Percentiles rank a stretch among this genome's conserved stretches.
Evolutionary conservation across 805 yeast genomes (phyloP).

Genomic region (Cyberlindnera mississippiensis): DNA sequence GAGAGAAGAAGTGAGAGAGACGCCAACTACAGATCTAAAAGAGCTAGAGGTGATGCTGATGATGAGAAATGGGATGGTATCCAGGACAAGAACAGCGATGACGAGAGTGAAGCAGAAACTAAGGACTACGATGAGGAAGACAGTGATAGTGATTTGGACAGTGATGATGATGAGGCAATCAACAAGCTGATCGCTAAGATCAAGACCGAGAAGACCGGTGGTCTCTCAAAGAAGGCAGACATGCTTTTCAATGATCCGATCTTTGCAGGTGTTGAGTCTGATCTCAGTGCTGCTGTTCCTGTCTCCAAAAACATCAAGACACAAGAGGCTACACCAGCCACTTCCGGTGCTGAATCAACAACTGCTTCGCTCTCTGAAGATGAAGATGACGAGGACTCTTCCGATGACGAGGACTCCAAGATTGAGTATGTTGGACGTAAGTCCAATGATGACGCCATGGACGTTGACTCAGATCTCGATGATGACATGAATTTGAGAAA

Average conservation of each 20-base stretch:
- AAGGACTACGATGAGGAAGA: constrained; percentile 44
- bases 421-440: constrained; percentile 47
- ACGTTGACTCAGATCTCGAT: constrained; percentile 45
- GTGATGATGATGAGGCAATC: constrained; percentile 73
- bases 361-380: constrained; percentile 26
- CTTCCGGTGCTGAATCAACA: constrained; percentile 16
- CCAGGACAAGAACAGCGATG: constrained; percentile 41
- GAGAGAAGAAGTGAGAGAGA: constrained; percentile 62
- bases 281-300: constrained; percentile 15
- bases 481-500: constrained; percentile 41
- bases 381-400: constrained; percentile 20
- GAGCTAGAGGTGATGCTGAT: constrained; percentile 69
- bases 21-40: constrained; percentile 64
- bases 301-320: constrained; percentile 3
- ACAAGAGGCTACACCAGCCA: constrained; percentile 9
- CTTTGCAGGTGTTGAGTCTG: constrained; percentile 45
- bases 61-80: constrained; percentile 82
- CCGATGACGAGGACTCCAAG: constrained; percentile 29
- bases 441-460: constrained; percentile 30
- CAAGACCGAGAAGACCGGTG: constrained; percentile 41
- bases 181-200: constrained; percentile 52
- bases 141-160: constrained; percentile 35
- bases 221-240: constrained; percentile 39
- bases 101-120: constrained; percentile 31
- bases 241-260: constrained; percentile 50